Evolutionary conservation across 306 rosid species (phyloP), one percentile per base, ranked within the genome.

Genomic region (Herpetospermum pedunculosum): DNA sequence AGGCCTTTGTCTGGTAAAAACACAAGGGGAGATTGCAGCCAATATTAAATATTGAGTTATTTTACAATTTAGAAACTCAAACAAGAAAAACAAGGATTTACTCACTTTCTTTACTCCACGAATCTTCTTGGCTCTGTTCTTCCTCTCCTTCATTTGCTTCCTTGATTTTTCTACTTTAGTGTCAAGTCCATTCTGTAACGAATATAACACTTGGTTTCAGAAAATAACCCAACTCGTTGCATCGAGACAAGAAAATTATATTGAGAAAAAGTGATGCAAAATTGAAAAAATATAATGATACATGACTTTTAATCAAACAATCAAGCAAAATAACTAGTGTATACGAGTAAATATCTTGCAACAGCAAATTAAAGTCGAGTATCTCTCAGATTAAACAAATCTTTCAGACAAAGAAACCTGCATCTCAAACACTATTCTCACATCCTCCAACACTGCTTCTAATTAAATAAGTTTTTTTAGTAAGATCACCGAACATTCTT

Each of bases 131-230:
- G 98, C 89, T 28, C 97, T 80, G 49, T 93, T 90, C 88, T 93
- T 93, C 41, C 98, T 89, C 52, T 93, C 98, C 83, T 93, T 93
- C 89, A 93, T 35, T 72, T 93, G 96, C 75, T 93, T 93, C 84
- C 98, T 89, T 9, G 97, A 91, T 83, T 86, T 89, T 18, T 87
- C 94, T 25, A 87, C 84, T 86, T 93, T 93, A 0, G 97, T 89
- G 50, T 86, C 94, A 47, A 93, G 97, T 68, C 98, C 97, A 4
- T 93, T 93, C 98, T 93, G 72, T 59, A 18, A 6, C 7, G 11
- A 29, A 58, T 7, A n/a, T 14, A 19, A 7, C 38, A 35, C 41
- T 53, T 37, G 48, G 19, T 53, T 52, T 53, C 11, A 54, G 35
- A 50, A 23, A 34, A 71, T 19, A 59, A 18, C 44, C 26, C 44